Evolutionary conservation across 2,329 filamentous ascomycete species (phyloP).

Genomic region (Akanthomyces dipterigenus): DNA sequence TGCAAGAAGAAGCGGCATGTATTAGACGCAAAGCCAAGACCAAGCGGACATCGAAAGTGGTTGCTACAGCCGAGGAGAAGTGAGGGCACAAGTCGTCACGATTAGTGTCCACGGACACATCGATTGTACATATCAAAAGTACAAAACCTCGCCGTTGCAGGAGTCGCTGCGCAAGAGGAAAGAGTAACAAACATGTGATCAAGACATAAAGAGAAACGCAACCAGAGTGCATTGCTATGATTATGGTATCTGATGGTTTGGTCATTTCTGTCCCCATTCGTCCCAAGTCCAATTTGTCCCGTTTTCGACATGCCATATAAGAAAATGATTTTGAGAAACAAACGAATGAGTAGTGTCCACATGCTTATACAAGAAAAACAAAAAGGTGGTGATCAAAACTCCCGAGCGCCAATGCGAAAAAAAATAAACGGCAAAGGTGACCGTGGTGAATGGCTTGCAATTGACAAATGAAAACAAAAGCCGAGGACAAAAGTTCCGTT

Average conservation of each 20-base stretch:
- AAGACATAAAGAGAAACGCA: not conserved
- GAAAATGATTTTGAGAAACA: not conserved
- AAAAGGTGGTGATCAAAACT: not conserved
- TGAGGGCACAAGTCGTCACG: too few species aligned
- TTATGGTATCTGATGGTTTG: not conserved
- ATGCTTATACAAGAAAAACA: slow-evolving; percentile 9
- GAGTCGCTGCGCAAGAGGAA: too few species aligned
- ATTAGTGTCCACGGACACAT: too few species aligned
- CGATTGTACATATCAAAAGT: too few species aligned
- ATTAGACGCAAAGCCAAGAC: too few species aligned
- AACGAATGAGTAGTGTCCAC: not conserved
- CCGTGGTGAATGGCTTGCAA: not conserved
- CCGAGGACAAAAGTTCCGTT: not conserved
- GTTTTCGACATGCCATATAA: not conserved
- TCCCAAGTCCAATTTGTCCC: not conserved
- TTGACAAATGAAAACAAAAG: not conserved
- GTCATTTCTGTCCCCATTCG: not conserved
- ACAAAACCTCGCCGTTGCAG: too few species aligned
- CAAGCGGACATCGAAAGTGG: too few species aligned
- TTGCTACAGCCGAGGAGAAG: too few species aligned
- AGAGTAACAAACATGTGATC: too few species aligned
- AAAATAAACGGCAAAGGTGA: not conserved
- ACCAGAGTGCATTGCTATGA: slow-evolving; percentile 8
- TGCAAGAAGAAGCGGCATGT: too few species aligned
- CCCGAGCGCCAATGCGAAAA: slow-evolving; percentile 8